Conservation (phyloP, 306 rosid species). For the Hylodesmum podocarpum region DNA sequence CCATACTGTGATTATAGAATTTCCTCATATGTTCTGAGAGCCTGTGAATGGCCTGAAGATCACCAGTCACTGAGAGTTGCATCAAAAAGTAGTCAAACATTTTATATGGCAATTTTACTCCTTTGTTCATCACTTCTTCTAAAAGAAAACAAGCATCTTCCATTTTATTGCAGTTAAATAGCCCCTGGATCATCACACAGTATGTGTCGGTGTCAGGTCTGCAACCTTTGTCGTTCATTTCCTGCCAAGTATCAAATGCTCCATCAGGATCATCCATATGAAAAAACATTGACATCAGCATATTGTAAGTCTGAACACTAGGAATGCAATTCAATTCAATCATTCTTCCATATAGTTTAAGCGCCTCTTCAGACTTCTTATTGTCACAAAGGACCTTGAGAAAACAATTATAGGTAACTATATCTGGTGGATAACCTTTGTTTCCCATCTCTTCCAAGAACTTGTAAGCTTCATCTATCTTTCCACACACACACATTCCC, state of each 20-base stretch:
- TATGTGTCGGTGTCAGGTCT: constrained; percentile 58
- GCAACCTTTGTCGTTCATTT: constrained; percentile 67
- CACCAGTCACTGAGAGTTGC: constrained; percentile 72
- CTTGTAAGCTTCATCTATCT: constrained; percentile 70
- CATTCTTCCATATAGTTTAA: constrained; percentile 65
- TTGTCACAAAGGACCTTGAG: constrained; percentile 85
- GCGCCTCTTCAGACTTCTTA: constrained; percentile 71
- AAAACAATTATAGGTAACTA: constrained; percentile 87
- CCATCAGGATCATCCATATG: constrained; percentile 71
- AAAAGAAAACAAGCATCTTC: constrained; percentile 73
- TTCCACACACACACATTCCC: constrained; percentile 85
- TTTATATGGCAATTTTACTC: constrained; percentile 70
- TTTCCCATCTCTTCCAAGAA: constrained; percentile 93
- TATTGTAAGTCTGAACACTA: constrained; percentile 82
- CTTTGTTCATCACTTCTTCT: constrained; percentile 70
- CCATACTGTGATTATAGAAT: constrained; percentile 88
- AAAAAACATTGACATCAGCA: constrained; percentile 83
- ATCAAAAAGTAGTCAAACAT: constrained; percentile 67
- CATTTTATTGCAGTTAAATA: constrained; percentile 57
- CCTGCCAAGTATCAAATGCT: constrained; percentile 81
- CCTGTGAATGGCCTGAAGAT: constrained; percentile 73
- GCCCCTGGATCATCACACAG: constrained; percentile 85
- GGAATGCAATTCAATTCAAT: constrained; percentile 64
- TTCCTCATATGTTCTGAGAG: constrained; percentile 85
- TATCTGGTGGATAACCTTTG: constrained; percentile 90